Evolutionary conservation across 805 yeast species (phyloP).

Genomic region (Candida tammaniensis): DNA sequence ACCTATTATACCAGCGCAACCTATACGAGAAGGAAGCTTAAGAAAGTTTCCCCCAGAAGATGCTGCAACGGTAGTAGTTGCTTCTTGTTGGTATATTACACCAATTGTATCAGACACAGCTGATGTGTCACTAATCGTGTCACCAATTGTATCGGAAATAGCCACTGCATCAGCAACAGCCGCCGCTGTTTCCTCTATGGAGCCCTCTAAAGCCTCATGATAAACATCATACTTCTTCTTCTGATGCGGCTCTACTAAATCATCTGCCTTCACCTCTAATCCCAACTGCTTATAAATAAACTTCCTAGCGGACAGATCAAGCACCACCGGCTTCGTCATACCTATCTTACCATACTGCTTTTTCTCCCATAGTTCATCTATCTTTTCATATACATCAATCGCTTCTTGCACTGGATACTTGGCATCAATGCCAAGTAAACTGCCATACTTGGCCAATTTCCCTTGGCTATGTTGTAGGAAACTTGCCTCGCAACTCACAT

Average conservation of each 20-base stretch:
- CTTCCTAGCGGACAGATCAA: conserved; percentile 14
- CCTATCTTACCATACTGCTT: conserved; percentile 20
- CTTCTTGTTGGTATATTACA: conserved; percentile 19
- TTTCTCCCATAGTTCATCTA: conserved; percentile 19
- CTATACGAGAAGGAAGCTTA: conserved; percentile 48
- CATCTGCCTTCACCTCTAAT: background rate
- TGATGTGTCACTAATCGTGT: too few species aligned
- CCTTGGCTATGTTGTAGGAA: conserved; percentile 18
- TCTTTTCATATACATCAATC: conserved; percentile 17
- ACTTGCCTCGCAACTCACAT: conserved; percentile 46
- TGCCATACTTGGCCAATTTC: conserved; percentile 12
- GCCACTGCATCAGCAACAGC: conserved; percentile 2
- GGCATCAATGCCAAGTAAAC: conserved; percentile 16
- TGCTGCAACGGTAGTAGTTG: conserved; percentile 24
- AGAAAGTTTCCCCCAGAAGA: conserved; percentile 57
- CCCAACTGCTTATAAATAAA: conserved; percentile 7
- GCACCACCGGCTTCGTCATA: conserved; percentile 32
- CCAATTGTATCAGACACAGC: conserved; percentile 60
- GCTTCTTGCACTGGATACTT: conserved; percentile 31
- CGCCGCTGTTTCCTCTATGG: background rate
- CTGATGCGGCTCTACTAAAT: conserved; percentile 5
- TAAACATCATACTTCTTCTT: conserved; percentile 8
- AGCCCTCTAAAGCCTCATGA: conserved; percentile 6
- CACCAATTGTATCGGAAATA: too few species aligned
- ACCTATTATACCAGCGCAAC: conserved; percentile 54